These are phyloP conservation scores for Phytopythium ostracodes DNA, from an alignment of 352 stramenopile species.

Conservation along the genomic window DNA sequence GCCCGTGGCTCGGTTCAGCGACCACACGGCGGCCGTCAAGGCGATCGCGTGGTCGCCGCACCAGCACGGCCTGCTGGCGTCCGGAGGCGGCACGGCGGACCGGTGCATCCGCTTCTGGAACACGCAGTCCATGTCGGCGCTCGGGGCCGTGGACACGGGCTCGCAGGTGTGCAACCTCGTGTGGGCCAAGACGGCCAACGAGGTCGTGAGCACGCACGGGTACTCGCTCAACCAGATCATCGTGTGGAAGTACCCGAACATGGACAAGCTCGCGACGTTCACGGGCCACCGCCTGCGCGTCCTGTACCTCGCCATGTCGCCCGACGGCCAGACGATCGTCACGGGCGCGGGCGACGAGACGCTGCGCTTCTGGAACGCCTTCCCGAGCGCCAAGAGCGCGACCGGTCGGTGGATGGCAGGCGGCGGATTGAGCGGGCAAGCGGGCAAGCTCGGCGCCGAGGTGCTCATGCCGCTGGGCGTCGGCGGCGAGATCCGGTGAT, in stretches of 20 bases:
- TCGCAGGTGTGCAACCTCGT: conserved; percentile 97
- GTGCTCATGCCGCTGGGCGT: conserved; percentile 55
- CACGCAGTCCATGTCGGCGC: conserved; percentile 84
- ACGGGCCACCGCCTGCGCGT: conserved; percentile 96
- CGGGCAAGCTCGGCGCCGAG: conserved; percentile 44
- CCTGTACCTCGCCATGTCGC: conserved; percentile 96
- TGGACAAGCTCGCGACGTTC: conserved; percentile 95
- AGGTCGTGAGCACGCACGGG: conserved; percentile 98
- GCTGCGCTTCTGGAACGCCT: conserved; percentile 97
- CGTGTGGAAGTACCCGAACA: conserved; percentile 96
- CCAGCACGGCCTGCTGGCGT: conserved; percentile 94
- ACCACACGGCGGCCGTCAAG: conserved; percentile 97
- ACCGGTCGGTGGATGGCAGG: not conserved
- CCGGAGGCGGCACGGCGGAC: conserved; percentile 94
- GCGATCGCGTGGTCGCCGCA: conserved; percentile 97
- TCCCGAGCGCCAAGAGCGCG: conserved; percentile 76
- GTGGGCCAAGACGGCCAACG: conserved; percentile 97
- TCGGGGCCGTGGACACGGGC: conserved; percentile 94
- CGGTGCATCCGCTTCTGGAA: conserved; percentile 98
- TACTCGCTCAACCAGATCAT: conserved; percentile 98
- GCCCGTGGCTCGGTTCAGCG: conserved; percentile 89
- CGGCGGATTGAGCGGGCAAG: conserved; percentile 15
- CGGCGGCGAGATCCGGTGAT: conserved; percentile 61
- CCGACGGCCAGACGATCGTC: conserved; percentile 96
- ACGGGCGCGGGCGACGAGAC: conserved; percentile 97